Base-by-base conservation (phyloP, 2,329 filamentous ascomycete species). In the Pseudogymnoascus sp. region DNA sequence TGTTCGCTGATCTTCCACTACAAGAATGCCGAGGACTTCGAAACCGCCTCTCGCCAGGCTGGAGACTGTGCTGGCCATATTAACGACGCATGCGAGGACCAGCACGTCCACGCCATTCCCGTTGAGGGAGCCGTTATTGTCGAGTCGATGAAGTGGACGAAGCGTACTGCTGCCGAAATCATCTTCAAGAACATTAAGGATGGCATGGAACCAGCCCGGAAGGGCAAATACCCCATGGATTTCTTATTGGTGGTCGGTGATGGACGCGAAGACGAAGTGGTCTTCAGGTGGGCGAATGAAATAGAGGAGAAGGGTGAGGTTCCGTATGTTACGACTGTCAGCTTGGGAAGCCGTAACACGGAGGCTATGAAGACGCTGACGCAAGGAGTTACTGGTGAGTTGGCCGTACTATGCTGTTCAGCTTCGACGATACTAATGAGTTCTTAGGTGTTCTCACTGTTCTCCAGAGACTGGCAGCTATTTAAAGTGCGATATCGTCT, bases 1-100 rank as follows among this genome's bases (percentile, higher is more conserved):
- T 96, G 91, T 79, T 95, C 90, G 40, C 80, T 97, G 23, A 85
- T 96, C 64, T 96, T 96, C 80, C 91, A 96, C 75, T 96, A 95
- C 77, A 89, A 90, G 73, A 87, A 86, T 62, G 88, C 89, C 1
- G 89, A 91, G 63, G 91, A 97, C 72, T 84, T 84, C 64, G 85
- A 88, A 61, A 83, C 84, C 23, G 93, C 93, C 0, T 81, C 84
- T 64, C 86, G 91, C 18, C 89, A 93, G 70, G 93, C 92, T 0
- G 89, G 88, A 18, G 93, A 97, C 73, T 96, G 92, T 71, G 91
- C 91, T 0, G 93, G 90, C 66, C 93, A 97, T 71, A 95, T 97
- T 80, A 97, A 97, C 72, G 93, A 96, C 72, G 90, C 91, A 0
- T 96, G 92, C 73, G 88, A 91, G 72, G 85, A 83, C 63, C 90